These are phyloP conservation scores for Marchantia paleacea DNA, from an alignment of 225 moss, liverwort and hornwort species.

Conservation along the genomic window DNA sequence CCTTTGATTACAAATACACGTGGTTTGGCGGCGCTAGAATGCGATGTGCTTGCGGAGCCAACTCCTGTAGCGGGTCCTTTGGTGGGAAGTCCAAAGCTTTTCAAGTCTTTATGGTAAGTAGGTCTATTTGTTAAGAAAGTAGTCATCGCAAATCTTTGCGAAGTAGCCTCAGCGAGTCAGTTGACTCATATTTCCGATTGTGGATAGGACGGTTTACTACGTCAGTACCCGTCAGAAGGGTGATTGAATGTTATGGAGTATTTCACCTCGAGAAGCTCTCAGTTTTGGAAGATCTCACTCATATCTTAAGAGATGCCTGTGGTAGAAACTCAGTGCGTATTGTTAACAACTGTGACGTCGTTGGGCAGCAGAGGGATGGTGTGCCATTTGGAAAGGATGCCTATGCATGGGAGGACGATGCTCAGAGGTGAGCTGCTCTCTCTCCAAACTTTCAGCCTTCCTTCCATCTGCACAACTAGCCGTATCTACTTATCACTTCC, in stretches of 20 bases:
- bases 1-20: slow-evolving; percentile 55
- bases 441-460: no score
- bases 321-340: no score
- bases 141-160: background rate
- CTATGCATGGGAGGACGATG: slow-evolving; percentile 40
- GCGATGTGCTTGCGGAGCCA: slow-evolving; percentile 52
- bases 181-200: background rate
- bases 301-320: no score
- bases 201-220: background rate
- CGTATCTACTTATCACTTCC: no score
- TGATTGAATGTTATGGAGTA: background rate
- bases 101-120: slow-evolving; percentile 33
- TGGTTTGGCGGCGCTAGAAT: slow-evolving; percentile 42
- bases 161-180: background rate
- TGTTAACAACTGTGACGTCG: background rate
- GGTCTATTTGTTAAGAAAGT: background rate
- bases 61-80: slow-evolving; percentile 51
- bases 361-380: slow-evolving; percentile 1
- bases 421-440: slow-evolving; percentile 5
- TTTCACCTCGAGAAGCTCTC: background rate
- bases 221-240: background rate
- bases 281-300: no score
- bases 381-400: slow-evolving; percentile 30
- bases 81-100: slow-evolving; percentile 42
- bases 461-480: no score